These are phyloP conservation scores for Pseudogymnoascus sp. DNA, from an alignment of 2,329 filamentous ascomycete species.

Conservation along the genomic window DNA sequence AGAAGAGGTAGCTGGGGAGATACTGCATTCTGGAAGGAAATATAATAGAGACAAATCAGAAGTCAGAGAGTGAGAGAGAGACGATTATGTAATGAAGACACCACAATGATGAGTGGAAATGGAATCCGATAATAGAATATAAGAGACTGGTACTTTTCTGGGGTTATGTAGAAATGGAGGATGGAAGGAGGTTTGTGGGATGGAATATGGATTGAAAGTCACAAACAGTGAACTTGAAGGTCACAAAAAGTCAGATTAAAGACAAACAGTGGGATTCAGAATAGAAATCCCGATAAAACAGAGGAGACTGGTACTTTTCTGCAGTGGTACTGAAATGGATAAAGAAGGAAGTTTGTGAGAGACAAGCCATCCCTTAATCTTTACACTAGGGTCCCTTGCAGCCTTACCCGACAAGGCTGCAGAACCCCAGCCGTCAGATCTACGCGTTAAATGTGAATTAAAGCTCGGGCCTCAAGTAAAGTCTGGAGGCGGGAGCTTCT, in stretches of 20 bases:
- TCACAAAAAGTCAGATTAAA: not conserved
- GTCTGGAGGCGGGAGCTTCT: constrained; percentile 4
- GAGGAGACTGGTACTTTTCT: not conserved
- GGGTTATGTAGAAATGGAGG: not conserved
- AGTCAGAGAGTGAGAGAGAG: not conserved
- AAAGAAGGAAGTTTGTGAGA: not conserved
- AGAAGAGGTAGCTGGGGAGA: not conserved
- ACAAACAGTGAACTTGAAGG: not conserved
- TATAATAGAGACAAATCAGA: not conserved
- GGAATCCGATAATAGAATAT: not conserved
- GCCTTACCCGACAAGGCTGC: not conserved
- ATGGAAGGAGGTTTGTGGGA: not conserved
- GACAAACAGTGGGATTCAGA: not conserved
- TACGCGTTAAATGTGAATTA: not conserved
- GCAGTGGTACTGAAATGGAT: not conserved
- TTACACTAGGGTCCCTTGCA: not conserved
- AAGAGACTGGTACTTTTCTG: not conserved
- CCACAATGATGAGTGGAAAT: not conserved
- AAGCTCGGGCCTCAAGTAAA: constrained; percentile 2
- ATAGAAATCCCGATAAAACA: not conserved
- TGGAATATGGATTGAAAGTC: not conserved
- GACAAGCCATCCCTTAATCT: not conserved
- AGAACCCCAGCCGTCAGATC: not conserved
- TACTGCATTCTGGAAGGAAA: not conserved
- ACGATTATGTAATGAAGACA: not conserved